phyloP scores from a whole-genome alignment of 495 filamentous ascomycete genomes.

The Penicillium bovifimosum region DNA sequence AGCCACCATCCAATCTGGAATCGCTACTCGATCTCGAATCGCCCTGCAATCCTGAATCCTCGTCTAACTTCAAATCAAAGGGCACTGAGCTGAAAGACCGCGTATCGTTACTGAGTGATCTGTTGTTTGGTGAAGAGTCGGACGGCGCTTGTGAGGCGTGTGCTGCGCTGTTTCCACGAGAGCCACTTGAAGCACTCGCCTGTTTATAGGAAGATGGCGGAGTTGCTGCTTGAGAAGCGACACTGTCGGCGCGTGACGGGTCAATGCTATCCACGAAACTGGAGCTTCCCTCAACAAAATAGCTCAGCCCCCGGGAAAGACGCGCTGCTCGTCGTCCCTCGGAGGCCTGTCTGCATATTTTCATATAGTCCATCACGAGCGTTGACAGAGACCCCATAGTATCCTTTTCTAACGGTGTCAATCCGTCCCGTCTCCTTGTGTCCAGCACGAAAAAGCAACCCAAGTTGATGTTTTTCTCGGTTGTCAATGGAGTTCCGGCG shows the following conservation, averaged over 20 bases:
- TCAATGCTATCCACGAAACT: constrained; percentile 37
- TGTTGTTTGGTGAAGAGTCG: constrained; percentile 16
- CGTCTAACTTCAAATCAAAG: constrained; percentile 18
- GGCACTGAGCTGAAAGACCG: constrained; percentile 27
- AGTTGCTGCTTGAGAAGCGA: constrained; percentile 17
- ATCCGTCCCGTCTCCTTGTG: constrained; percentile 31
- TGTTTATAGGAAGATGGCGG: constrained; percentile 25
- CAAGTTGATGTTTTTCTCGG: constrained; percentile 61
- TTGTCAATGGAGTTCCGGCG: constrained; percentile 53
- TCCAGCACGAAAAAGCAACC: constrained; percentile 67
- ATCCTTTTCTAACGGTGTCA: constrained; percentile 34
- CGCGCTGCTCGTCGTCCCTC: constrained; percentile 54
- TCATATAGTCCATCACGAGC: constrained; percentile 60
- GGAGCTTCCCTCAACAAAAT: constrained; percentile 55
- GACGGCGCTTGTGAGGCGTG: constrained; percentile 20
- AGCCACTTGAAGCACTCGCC: constrained; percentile 25
- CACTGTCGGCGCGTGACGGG: constrained; percentile 24
- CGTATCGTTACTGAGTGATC: constrained; percentile 25
- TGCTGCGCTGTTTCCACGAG: constrained; percentile 25
- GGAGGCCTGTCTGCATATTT: constrained; percentile 50
- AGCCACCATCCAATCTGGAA: constrained; percentile 14
- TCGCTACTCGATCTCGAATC: background rate
- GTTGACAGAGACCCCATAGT: constrained; percentile 44
- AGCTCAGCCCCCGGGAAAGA: constrained; percentile 56
- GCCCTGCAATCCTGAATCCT: background rate